phyloP scores from a whole-genome alignment of 495 filamentous ascomycete genomes.

The Xylaria longipes region DNA sequence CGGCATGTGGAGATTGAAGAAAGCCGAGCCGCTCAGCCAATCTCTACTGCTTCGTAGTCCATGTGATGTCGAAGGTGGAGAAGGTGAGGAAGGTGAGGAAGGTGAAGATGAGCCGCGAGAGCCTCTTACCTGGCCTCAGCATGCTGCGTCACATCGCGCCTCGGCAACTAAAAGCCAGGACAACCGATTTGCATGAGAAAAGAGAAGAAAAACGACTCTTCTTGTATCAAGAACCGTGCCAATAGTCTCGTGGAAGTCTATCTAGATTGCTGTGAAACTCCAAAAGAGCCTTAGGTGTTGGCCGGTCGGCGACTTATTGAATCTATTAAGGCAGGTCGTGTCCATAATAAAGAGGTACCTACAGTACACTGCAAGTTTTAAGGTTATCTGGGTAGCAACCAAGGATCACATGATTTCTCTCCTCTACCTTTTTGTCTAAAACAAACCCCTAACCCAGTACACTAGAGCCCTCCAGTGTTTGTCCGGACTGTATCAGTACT shows the following conservation, averaged over 20 bases:
- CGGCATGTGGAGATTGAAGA: neutral
- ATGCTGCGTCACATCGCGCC: neutral
- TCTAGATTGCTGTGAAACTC: neutral
- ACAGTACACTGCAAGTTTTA: neutral
- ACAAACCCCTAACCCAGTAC: neutral
- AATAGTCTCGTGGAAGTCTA: neutral
- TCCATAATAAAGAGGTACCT: neutral
- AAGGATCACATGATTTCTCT: neutral
- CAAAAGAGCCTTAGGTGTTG: slow-evolving; percentile 3
- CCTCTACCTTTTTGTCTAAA: neutral
- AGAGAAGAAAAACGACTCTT: neutral
- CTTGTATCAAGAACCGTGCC: neutral
- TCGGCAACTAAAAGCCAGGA: neutral
- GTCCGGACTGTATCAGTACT: neutral
- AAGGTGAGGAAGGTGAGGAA: neutral
- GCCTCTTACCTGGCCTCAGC: neutral
- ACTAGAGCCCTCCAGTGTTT: slow-evolving; percentile 2
- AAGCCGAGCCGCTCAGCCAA: neutral
- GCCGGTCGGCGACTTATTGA: neutral
- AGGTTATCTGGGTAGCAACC: neutral
- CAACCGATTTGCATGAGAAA: neutral
- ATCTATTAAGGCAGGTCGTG: neutral
- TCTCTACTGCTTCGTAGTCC: neutral
- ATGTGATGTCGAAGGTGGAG: slow-evolving; percentile 12
- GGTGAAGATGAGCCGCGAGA: neutral